Conservation (phyloP, 2,329 filamentous ascomycete species). For the Metarhizium sp. region DNA sequence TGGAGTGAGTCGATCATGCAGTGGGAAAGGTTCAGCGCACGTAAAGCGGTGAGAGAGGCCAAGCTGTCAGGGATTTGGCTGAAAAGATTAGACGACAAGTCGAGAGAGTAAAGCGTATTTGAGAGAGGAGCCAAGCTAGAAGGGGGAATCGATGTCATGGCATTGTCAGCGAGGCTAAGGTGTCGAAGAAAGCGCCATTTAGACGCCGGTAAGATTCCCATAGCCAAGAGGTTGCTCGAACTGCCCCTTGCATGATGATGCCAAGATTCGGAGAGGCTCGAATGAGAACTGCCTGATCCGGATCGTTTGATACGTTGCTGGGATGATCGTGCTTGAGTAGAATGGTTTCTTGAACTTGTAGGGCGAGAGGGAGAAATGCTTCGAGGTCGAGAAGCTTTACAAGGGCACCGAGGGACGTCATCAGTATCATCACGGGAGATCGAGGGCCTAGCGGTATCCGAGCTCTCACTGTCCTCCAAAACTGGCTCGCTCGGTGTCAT, state of each 20-base stretch:
- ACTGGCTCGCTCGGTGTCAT: conserved; percentile 42
- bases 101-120: conserved; percentile 82
- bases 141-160: conserved; percentile 68
- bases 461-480: conserved; percentile 29
- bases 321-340: conserved; percentile 55
- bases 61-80: conserved; percentile 90
- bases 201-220: conserved; percentile 65
- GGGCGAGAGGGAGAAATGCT: conserved; percentile 79
- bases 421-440: conserved; percentile 38
- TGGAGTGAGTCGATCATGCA: conserved; percentile 97
- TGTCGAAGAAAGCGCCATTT: conserved; percentile 96
- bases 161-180: conserved; percentile 85
- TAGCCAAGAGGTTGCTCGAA: conserved; percentile 64
- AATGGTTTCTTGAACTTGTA: conserved; percentile 62
- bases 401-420: conserved; percentile 30
- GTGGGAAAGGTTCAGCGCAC: conserved; percentile 85
- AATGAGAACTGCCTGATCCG: conserved; percentile 87
- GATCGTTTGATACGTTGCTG: conserved; percentile 79
- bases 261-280: conserved; percentile 58
- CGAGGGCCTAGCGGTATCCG: conserved; percentile 28
- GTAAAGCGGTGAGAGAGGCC: conserved; percentile 74
- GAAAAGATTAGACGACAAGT: conserved; percentile 88
- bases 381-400: conserved; percentile 45
- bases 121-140: conserved; percentile 72
- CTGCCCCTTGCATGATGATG: conserved; percentile 57